phyloP scores from a whole-genome alignment of 2,329 filamentous ascomycete genomes.

The Arthrobotrys entomopaga region DNA sequence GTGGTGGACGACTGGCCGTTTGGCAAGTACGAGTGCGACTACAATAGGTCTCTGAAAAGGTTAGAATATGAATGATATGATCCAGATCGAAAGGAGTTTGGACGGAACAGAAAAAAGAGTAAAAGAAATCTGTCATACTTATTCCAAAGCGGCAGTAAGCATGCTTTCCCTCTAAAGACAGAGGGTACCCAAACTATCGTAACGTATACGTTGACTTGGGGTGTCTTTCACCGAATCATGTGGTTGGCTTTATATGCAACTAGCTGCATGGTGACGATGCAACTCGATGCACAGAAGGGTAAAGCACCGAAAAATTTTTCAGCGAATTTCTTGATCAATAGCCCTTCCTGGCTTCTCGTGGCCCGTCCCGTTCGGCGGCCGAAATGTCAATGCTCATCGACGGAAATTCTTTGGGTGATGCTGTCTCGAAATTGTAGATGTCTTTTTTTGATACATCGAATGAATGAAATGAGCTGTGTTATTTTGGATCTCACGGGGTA shows the following conservation, averaged over 20 bases:
- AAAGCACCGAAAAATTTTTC: conserved; percentile 42
- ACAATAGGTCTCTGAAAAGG: neutral
- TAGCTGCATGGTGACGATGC: conserved; percentile 55
- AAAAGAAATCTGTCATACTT: conserved; percentile 44
- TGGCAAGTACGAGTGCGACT: neutral
- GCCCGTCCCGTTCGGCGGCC: conserved; percentile 21
- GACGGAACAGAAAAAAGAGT: conserved; percentile 2
- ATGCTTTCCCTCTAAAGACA: conserved; percentile 19
- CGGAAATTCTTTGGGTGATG: too few species aligned
- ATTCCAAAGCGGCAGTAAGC: conserved; percentile 13
- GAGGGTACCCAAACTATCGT: conserved; percentile 16
- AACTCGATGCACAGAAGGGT: conserved; percentile 54
- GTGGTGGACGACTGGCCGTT: conserved; percentile 21
- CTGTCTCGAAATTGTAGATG: too few species aligned
- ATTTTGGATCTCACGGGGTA: conserved; percentile 11
- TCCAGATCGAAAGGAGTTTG: neutral
- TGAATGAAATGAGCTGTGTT: conserved; percentile 15
- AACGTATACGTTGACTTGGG: conserved; percentile 16
- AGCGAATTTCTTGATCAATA: conserved; percentile 24
- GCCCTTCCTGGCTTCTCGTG: conserved; percentile 27
- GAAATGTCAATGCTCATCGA: conserved; percentile 12
- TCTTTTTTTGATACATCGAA: neutral
- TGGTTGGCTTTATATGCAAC: conserved; percentile 52
- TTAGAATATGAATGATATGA: neutral
- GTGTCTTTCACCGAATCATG: conserved; percentile 47